Evolutionary conservation across 371 early-diverging fungal species (phyloP).

Genomic region (Actinomucor elegans): DNA sequence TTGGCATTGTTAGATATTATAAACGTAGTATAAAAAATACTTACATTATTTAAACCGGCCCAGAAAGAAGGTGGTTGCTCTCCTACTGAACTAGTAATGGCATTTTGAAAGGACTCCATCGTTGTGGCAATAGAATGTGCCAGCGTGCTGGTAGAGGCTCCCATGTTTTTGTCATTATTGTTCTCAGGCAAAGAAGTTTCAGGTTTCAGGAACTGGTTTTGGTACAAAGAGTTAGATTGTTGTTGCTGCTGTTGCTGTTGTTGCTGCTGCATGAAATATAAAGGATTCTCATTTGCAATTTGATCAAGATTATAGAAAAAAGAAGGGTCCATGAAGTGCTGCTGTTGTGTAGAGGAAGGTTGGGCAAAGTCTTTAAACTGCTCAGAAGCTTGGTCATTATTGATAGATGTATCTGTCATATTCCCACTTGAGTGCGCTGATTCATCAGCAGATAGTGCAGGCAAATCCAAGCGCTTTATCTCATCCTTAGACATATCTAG

Average conservation of each 20-base stretch:
- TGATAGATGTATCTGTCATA: conserved; percentile 10
- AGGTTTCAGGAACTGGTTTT: conserved; percentile 16
- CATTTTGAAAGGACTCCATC: conserved; percentile 15
- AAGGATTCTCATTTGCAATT: conserved; percentile 30
- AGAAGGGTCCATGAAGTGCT: conserved; percentile 30
- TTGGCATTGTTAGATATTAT: neutral
- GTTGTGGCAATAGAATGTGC: conserved; percentile 8
- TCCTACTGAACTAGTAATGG: conserved; percentile 12
- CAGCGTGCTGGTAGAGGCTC: neutral
- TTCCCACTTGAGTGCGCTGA: conserved; percentile 9
- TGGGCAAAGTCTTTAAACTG: neutral
- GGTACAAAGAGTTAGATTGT: neutral
- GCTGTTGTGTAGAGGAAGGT: conserved; percentile 10
- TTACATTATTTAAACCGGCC: conserved; percentile 48
- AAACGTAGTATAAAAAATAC: neutral
- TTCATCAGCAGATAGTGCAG: conserved; percentile 19
- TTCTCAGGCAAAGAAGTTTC: neutral
- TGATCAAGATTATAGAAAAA: conserved; percentile 44
- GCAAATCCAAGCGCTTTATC: conserved; percentile 10
- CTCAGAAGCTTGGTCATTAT: neutral
- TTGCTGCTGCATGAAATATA: conserved; percentile 27
- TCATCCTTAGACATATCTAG: neutral
- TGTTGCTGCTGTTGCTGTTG: conserved; percentile 10
- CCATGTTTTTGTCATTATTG: neutral
- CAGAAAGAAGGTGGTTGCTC: conserved; percentile 31